Evolutionary conservation across 23 red algal genomes (phyloP), one percentile per base, ranked within the genome.

Genomic region (Gracilaria gracilis): DNA sequence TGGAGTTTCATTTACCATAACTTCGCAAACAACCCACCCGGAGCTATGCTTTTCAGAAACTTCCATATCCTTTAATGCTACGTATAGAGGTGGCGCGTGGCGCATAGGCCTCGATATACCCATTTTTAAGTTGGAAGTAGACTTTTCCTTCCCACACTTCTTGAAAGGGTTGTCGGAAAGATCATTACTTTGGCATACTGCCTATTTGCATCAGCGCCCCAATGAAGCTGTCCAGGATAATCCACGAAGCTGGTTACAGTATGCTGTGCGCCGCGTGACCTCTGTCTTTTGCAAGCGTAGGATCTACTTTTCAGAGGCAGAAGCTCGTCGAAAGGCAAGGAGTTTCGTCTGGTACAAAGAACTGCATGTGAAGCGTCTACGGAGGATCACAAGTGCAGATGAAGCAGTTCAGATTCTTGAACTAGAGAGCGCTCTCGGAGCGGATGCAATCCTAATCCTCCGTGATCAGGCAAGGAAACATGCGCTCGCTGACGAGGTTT

Each of bases 401-500:
- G 74, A 90, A 38, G 42, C 36, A 28, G 27, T 38, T 15, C 53
- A 61, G 31, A 25, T 90, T 66, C 21, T 39, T 57, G 58, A 81
- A 66, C n/a, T 90, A 32, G 87, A 90, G 40, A 32, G 46, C n/a
- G 28, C 23, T 64, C 71, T 90, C 35, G 75, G 62, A 36, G 57
- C 87, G 35, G 87, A 90, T 65, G 74, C 74, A 42, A 90, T 90
- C 39, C 14, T 80, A n/a, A 27, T 80, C 27, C 57, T 90, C 16
- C 53, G 87, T 16, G 75, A 61, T 62, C 67, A 53, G 24, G 87
- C 87, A 69, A 59, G 76, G 11, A 75, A 49, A 53, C 54, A 90
- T 81, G 87, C 74, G 4, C 54, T 90, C 20, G 87, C 87, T 24
- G 57, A 90, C 29, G 74, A 90, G 25, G 87, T 81, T 40, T 90